phyloP scores from a whole-genome alignment of 345 rosid genomes.

The Psidium guajava region DNA sequence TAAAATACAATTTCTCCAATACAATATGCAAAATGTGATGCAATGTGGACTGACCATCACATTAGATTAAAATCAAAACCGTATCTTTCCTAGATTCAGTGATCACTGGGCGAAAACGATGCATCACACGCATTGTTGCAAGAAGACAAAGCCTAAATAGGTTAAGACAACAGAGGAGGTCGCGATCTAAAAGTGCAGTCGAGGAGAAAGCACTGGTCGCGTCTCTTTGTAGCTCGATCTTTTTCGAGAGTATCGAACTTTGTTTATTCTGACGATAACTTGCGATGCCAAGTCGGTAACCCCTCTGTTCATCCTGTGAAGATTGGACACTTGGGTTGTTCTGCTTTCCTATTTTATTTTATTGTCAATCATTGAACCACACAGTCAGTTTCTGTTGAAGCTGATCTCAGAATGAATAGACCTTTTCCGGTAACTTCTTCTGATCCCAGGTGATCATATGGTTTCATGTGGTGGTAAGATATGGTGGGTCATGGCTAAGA shows the following conservation, averaged over 20 bases:
- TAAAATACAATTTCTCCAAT: not conserved
- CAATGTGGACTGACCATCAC: not conserved
- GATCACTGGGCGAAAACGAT: constrained; percentile 20
- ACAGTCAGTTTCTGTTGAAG: not conserved
- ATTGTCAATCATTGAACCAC: not conserved
- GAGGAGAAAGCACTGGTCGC: not conserved
- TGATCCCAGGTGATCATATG: not conserved
- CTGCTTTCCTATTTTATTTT: not conserved
- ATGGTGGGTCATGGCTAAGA: not conserved
- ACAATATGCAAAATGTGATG: constrained; percentile 1
- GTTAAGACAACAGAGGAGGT: constrained; percentile 1
- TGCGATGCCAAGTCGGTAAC: not conserved
- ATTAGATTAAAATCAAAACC: constrained; percentile 1
- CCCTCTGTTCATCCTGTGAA: not conserved
- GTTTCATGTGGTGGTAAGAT: not conserved
- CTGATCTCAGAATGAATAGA: not conserved
- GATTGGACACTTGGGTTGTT: not conserved
- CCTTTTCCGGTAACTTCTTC: not conserved
- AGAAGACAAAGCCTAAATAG: constrained; percentile 3
- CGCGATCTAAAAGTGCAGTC: constrained; percentile 4
- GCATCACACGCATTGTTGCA: not conserved
- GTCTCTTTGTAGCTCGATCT: not conserved
- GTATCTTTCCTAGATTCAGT: constrained; percentile 15
- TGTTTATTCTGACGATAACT: not conserved
- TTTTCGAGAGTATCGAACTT: not conserved